Conservation (phyloP, 345 rosid species). For the Moricandia arvensis region DNA sequence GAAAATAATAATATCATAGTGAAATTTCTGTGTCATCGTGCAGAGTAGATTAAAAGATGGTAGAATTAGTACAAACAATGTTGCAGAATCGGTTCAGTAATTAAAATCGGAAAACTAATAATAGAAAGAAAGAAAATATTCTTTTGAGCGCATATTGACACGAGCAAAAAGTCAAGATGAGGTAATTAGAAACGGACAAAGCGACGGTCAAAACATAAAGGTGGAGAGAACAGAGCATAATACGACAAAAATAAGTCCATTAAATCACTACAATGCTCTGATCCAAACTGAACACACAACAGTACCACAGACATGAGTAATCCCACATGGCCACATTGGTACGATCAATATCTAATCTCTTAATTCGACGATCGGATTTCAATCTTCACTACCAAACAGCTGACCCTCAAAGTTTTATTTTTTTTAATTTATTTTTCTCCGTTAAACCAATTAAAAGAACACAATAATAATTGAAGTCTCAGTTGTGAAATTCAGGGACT, state of each 20-base stretch:
- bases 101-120: too few relatives aligned
- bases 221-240: constrained; percentile 26
- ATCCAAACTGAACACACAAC: constrained; percentile 42
- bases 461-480: constrained; percentile 20
- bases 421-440: too few relatives aligned
- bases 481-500: constrained; percentile 42
- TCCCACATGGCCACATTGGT: constrained; percentile 30
- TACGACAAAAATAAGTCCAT: constrained; percentile 40
- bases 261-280: constrained; percentile 44
- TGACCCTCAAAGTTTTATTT: not conserved
- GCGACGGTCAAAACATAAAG: constrained; percentile 38
- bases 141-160: constrained; percentile 33
- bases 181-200: constrained; percentile 29
- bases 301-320: constrained; percentile 25
- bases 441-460: not conserved
- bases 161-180: constrained; percentile 38
- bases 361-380: constrained; percentile 42
- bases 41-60: constrained; percentile 39
- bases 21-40: constrained; percentile 25
- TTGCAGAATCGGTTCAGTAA: constrained; percentile 35
- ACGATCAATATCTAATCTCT: constrained; percentile 37
- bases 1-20: not conserved
- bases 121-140: constrained; percentile 9
- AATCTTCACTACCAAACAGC: constrained; percentile 32
- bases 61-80: constrained; percentile 32